These are phyloP conservation scores for Coprinellus micaceus DNA, from an alignment of 768 basidiomycete genomes.

Conservation along the genomic window DNA sequence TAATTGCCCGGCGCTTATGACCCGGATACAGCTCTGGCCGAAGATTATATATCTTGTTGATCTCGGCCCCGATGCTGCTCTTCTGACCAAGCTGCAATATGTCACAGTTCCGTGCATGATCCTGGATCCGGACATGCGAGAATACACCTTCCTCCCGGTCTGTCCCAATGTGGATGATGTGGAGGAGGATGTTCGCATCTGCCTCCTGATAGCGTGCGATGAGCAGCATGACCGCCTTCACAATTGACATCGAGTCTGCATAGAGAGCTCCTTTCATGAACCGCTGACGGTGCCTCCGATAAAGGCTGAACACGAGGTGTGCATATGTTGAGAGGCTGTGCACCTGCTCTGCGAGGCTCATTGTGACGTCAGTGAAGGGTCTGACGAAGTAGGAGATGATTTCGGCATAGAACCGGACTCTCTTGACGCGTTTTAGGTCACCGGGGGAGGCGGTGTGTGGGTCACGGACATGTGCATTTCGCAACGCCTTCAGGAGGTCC, in stretches of 20 bases:
- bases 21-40: conserved; percentile 24
- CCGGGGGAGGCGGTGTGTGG: not conserved
- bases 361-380: not conserved
- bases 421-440: not conserved
- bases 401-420: not conserved
- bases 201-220: conserved; percentile 19
- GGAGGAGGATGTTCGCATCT: conserved; percentile 11
- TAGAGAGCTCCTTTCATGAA: conserved; percentile 18
- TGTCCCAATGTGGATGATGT: conserved; percentile 20
- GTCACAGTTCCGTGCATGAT: conserved; percentile 23
- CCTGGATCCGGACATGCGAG: conserved; percentile 17
- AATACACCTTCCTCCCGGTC: conserved; percentile 26
- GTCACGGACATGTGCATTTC: not conserved
- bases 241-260: conserved; percentile 22
- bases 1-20: conserved; percentile 15
- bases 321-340: not conserved
- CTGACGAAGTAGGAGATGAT: not conserved
- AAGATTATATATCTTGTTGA: conserved; percentile 16
- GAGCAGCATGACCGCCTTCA: conserved; percentile 23
- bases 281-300: conserved; percentile 2
- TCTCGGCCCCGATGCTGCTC: conserved; percentile 14
- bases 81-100: conserved; percentile 19
- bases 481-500: not conserved
- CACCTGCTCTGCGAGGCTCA: not conserved
- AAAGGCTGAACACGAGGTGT: conserved; percentile 1